Conservation (phyloP, 805 yeast species). For the Barnettozyma siamensis region DNA sequence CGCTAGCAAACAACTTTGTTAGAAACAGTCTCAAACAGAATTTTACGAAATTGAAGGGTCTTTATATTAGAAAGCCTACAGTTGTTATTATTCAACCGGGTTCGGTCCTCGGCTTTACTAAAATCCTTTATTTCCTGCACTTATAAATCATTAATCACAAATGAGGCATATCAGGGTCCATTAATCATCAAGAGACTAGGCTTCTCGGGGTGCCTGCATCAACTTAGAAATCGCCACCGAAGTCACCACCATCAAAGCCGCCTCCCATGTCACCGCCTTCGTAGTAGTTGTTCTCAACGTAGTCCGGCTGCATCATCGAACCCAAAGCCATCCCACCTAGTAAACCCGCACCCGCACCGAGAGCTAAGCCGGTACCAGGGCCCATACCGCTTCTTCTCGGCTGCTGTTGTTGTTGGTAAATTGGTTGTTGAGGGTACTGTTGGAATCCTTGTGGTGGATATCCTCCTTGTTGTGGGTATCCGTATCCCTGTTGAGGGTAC, state of each 20-base stretch:
- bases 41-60: too few relatives aligned
- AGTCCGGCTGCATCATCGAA: conserved; percentile 22
- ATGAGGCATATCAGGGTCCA: not conserved
- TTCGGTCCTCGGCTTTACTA: too few relatives aligned
- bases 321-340: conserved; percentile 28
- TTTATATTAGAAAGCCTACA: too few relatives aligned
- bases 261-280: conserved; percentile 40
- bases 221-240: conserved; percentile 18
- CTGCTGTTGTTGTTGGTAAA: conserved; percentile 19
- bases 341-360: conserved; percentile 27
- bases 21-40: too few relatives aligned
- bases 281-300: conserved; percentile 19
- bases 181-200: not conserved
- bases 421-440: conserved; percentile 18
- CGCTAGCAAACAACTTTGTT: too few relatives aligned
- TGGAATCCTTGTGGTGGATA: conserved; percentile 25
- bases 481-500: conserved; percentile 12
- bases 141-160: too few relatives aligned
- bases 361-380: conserved; percentile 17
- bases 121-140: too few relatives aligned
- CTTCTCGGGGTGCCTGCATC: too few relatives aligned
- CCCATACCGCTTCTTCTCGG: conserved; percentile 28
- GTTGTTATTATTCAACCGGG: too few relatives aligned
- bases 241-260: conserved; percentile 27
- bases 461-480: conserved; percentile 19